phyloP scores from a whole-genome alignment of 129 eudicot genomes.

The Flaveria robusta region DNA sequence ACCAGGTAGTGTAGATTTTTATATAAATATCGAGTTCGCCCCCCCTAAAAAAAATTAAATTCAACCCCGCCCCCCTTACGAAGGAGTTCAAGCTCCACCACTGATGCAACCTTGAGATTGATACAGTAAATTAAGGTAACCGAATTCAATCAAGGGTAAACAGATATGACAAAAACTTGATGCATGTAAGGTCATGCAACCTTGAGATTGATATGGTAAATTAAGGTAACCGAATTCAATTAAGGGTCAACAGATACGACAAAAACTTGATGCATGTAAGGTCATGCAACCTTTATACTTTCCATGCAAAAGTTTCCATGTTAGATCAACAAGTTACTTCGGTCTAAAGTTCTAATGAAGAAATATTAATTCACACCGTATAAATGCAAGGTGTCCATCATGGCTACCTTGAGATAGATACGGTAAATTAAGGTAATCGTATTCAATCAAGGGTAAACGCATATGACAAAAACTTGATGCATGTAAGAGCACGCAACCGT shows the following conservation, averaged over 20 bases:
- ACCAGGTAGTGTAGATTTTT: no score
- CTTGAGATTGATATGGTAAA: no score
- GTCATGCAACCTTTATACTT: conserved; percentile 17
- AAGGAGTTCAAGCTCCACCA: no score
- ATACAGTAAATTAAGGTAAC: no score
- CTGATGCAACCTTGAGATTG: no score
- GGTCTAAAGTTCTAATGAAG: not conserved
- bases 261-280: not conserved
- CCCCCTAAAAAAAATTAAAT: no score
- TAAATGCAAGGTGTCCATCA: not conserved
- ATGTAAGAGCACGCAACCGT: not conserved
- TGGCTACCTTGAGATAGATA: not conserved
- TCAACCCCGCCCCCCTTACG: no score
- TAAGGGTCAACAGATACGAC: no score
- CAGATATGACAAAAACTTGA: no score
- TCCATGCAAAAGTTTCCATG: conserved; percentile 19
- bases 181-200: no score
- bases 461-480: conserved; percentile 1
- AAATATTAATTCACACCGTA: not conserved
- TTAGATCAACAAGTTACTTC: not conserved
- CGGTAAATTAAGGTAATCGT: not conserved
- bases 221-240: not conserved
- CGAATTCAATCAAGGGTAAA: no score
- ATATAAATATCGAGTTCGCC: no score
- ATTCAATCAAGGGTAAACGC: not conserved